A percentile compares a stretch with the other conserved stretches of the same genome.
Evolutionary conservation across 1,139 yeast genomes (phyloP).

Genomic region (Chernovozyma sophiae-reginae): DNA sequence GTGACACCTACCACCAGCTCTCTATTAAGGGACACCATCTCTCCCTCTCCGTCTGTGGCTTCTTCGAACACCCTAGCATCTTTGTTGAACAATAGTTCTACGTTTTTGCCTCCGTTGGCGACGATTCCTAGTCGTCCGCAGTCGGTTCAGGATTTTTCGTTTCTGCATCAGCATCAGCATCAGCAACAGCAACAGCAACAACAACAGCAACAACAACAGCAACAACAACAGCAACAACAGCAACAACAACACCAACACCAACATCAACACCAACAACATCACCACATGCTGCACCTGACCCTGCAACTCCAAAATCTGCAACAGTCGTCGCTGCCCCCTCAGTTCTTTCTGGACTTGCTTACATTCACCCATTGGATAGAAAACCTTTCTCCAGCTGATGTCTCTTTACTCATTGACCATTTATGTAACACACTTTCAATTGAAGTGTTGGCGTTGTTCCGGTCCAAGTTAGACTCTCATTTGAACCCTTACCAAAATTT

Average conservation of each 20-base stretch:
- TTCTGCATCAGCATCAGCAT: slow-evolving; percentile 19
- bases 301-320: not conserved
- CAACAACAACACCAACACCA: slow-evolving; percentile 1
- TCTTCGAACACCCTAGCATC: slow-evolving; percentile 5
- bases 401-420: slow-evolving; percentile 55
- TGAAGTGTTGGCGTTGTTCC: slow-evolving; percentile 46
- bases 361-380: slow-evolving; percentile 60
- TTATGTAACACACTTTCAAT: slow-evolving; percentile 46
- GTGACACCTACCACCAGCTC: slow-evolving; percentile 1
- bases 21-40: slow-evolving; percentile 3
- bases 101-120: slow-evolving; percentile 18
- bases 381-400: slow-evolving; percentile 53
- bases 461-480: slow-evolving; percentile 34
- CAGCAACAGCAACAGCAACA: slow-evolving; percentile 16
- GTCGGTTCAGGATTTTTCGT: slow-evolving; percentile 39
- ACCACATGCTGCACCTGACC: not conserved
- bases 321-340: slow-evolving; percentile 3
- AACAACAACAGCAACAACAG: slow-evolving; percentile 11
- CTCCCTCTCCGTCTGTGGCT: slow-evolving; percentile 3
- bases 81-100: slow-evolving; percentile 5
- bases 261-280: slow-evolving; percentile 1
- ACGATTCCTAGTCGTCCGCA: slow-evolving; percentile 41
- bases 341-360: slow-evolving; percentile 42
- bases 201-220: slow-evolving; percentile 10
- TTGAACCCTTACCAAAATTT: slow-evolving; percentile 17